phyloP scores from a whole-genome alignment of 2,329 filamentous ascomycete species.

The Endocalyx cinctus region DNA sequence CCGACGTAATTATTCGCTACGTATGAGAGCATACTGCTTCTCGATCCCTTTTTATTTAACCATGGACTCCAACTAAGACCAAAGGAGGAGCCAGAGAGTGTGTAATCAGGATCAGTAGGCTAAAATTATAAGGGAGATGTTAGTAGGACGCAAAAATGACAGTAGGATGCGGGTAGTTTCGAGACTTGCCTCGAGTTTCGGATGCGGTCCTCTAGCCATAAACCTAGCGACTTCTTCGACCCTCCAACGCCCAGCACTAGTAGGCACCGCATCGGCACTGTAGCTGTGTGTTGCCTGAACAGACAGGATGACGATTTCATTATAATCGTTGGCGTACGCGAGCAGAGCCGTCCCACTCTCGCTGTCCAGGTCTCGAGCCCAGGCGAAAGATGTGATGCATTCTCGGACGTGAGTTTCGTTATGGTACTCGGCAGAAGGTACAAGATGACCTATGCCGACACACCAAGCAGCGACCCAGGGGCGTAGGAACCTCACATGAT shows the following conservation, averaged over 20 bases:
- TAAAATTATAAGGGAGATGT: too few species aligned
- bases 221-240: slow-evolving; percentile 49
- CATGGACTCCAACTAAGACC: slow-evolving; percentile 53
- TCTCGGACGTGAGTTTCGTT: slow-evolving; percentile 26
- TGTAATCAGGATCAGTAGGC: slow-evolving; percentile 43
- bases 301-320: slow-evolving; percentile 47
- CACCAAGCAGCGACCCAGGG: slow-evolving; percentile 54
- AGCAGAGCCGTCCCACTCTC: slow-evolving; percentile 43
- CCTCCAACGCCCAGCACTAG: slow-evolving; percentile 35
- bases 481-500: slow-evolving; percentile 35
- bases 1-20: slow-evolving; percentile 48
- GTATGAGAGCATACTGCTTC: slow-evolving; percentile 45
- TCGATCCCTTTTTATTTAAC: slow-evolving; percentile 30
- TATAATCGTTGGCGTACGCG: slow-evolving; percentile 46
- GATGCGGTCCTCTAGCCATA: slow-evolving; percentile 41
- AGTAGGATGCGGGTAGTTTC: not conserved
- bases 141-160: slow-evolving; percentile 1
- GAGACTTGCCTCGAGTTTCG: slow-evolving; percentile 24
- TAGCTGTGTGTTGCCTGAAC: slow-evolving; percentile 35
- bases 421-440: slow-evolving; percentile 37
- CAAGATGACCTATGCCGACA: slow-evolving; percentile 45
- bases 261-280: slow-evolving; percentile 6
- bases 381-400: slow-evolving; percentile 47
- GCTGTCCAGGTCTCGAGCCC: slow-evolving; percentile 40
- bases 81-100: slow-evolving; percentile 44